Evolutionary conservation across 768 basidiomycete genomes (phyloP).

Genomic region (Pholiota molesta): DNA sequence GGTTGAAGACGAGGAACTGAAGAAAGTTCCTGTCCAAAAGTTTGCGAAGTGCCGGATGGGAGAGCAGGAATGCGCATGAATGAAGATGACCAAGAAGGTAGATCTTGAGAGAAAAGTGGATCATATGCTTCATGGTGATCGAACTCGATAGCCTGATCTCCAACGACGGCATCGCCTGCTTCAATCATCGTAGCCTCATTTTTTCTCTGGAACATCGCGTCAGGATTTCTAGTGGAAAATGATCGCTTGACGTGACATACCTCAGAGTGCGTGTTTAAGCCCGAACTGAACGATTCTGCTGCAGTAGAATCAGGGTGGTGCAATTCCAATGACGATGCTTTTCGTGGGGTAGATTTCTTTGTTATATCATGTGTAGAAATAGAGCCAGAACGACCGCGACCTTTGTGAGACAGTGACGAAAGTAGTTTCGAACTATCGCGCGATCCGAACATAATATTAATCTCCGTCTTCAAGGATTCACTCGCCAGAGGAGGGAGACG

Average conservation of each 20-base stretch:
- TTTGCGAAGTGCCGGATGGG: constrained; percentile 1
- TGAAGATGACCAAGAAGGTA: not conserved
- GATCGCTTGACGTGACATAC: not conserved
- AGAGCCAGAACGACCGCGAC: constrained; percentile 1
- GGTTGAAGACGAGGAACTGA: not conserved
- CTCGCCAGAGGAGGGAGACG: constrained; percentile 30
- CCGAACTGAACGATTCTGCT: not conserved
- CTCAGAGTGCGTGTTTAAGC: not conserved
- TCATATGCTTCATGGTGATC: not conserved
- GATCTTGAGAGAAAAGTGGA: not conserved
- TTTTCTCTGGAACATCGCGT: not conserved
- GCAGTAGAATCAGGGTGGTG: not conserved
- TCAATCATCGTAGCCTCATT: not conserved
- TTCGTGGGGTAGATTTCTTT: not conserved
- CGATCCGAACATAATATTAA: constrained; percentile 25
- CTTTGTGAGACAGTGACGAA: constrained; percentile 10
- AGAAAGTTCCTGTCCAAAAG: not conserved
- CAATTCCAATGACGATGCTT: not conserved
- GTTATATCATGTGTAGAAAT: not conserved
- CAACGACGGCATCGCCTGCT: not conserved
- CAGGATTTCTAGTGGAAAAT: not conserved
- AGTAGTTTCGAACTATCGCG: constrained; percentile 12
- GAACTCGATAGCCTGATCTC: not conserved
- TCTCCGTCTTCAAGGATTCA: constrained; percentile 27
- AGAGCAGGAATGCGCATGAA: constrained; percentile 1